Conservation (phyloP, 2,329 filamentous ascomycete genomes). For the Zasmidium cellare region DNA sequence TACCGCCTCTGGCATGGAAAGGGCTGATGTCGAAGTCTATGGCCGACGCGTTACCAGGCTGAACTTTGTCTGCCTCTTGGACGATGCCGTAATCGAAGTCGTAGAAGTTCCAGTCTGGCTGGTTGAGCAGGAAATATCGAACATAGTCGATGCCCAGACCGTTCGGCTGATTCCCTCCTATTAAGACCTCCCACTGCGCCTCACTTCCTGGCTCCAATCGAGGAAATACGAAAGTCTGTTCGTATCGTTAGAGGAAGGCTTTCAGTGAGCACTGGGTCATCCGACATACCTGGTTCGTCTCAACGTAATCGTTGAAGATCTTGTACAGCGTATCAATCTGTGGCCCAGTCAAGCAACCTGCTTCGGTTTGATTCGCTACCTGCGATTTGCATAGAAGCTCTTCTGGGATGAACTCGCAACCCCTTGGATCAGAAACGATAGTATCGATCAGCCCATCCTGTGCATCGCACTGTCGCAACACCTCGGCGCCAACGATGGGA, state of each 20-base stretch:
- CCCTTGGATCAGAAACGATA: slow-evolving; percentile 50
- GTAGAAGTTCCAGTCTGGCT: slow-evolving; percentile 40
- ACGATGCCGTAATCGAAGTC: slow-evolving; percentile 42
- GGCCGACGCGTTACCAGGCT: slow-evolving; percentile 54
- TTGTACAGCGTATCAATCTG: slow-evolving; percentile 47
- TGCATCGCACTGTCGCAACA: slow-evolving; percentile 53
- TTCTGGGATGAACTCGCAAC: slow-evolving; percentile 48
- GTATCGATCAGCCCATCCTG: slow-evolving; percentile 52
- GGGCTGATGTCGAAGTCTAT: slow-evolving; percentile 49
- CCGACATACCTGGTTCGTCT: slow-evolving; percentile 34
- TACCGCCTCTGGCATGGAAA: slow-evolving; percentile 46
- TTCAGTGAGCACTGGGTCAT: neutral
- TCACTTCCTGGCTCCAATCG: slow-evolving; percentile 42
- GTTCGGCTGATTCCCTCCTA: slow-evolving; percentile 40
- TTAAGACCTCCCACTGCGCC: slow-evolving; percentile 36
- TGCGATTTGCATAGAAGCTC: slow-evolving; percentile 40
- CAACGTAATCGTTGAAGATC: slow-evolving; percentile 45
- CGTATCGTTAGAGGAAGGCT: neutral
- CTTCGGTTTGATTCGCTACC: slow-evolving; percentile 23
- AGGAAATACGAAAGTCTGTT: slow-evolving; percentile 43
- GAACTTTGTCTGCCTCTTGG: slow-evolving; percentile 38
- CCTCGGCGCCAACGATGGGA: slow-evolving; percentile 44
- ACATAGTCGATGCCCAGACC: slow-evolving; percentile 40
- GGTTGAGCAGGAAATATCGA: slow-evolving; percentile 44
- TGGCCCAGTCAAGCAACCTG: slow-evolving; percentile 44